Base-by-base conservation (phyloP, 2,329 filamentous ascomycete species). In the Pseudogymnoascus sp. region DNA sequence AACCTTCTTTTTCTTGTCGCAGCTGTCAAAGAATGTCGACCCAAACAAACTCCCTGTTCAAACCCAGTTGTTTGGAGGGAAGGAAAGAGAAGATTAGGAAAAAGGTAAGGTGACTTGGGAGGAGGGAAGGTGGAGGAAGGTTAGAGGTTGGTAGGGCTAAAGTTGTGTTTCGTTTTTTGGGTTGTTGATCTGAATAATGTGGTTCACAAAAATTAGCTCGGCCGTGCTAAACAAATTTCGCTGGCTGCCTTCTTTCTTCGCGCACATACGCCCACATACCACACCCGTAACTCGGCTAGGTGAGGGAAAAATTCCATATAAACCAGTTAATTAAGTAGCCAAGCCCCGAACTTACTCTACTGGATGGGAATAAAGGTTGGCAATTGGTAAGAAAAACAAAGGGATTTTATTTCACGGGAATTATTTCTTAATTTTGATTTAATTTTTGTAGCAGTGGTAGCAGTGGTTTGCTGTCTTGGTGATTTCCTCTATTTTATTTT, bases 171-270 rank as follows among this genome's bases (percentile, higher is more conserved):
- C 21, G 21, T 60, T 12, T 61, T 61, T 39, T 42, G 59, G 31
- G 59, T 37, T 61, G 26, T 61, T 29, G 59, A 36, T 59, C 34
- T 59, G 39, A 42, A 42, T 42, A 42, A 42, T 42, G 39, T 42
- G 39, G 39, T 42, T 42, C 39, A 42, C 39, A 34, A 57, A 57
- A 57, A 57, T 26, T 57, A 57, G 51, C 23, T 31, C 23, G n/a
- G 51, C 51, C 14, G 51, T 29, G 12, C 29, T 34, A 34, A 57
- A 57, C 51, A 57, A 57, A 26, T 57, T 57, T 57, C 47, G 47
- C 47, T 31, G 7, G 47, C 47, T 29, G 47, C 21, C 47, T 57
- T 34, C 29, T 57, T 29, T 57, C 21, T 4, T 26, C 10, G 5
- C 29, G 8, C 29, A 31, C 29, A 10, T 29, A n/a, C 36, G 5